Conservation (phyloP, 1,284 basidiomycete species). For the Golubevia pallescens region DNA sequence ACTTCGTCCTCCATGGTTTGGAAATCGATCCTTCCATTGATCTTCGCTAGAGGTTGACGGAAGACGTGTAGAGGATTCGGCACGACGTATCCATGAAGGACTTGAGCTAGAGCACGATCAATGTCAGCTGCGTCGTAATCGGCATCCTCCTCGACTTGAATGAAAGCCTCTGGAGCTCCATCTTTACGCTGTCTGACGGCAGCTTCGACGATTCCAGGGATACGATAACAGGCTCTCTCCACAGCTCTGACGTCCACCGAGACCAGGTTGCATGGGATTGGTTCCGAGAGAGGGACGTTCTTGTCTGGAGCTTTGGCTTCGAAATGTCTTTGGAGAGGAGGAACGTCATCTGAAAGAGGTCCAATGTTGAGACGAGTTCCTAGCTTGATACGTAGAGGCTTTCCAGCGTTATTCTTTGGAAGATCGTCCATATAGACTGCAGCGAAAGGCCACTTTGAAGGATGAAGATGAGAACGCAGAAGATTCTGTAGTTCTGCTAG, state of each 20-base stretch:
- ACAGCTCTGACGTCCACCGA: conserved; percentile 60
- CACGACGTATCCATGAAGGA: conserved; percentile 62
- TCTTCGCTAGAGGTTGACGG: conserved; percentile 59
- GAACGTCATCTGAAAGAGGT: conserved; percentile 59
- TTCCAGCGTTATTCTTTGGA: conserved; percentile 63
- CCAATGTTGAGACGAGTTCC: conserved; percentile 59
- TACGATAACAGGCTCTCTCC: conserved; percentile 63
- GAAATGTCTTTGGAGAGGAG: conserved; percentile 61
- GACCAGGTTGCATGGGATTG: conserved; percentile 60
- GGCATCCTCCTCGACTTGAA: conserved; percentile 62
- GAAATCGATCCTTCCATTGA: conserved; percentile 59
- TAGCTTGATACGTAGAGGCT: conserved; percentile 64
- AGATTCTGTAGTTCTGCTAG: conserved; percentile 61
- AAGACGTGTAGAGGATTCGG: conserved; percentile 65
- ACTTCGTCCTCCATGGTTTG: conserved; percentile 63
- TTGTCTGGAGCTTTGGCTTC: conserved; percentile 60
- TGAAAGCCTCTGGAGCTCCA: conserved; percentile 60
- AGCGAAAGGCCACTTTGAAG: conserved; percentile 63
- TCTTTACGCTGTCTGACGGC: conserved; percentile 60
- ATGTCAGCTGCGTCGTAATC: conserved; percentile 63
- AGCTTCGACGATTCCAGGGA: conserved; percentile 60
- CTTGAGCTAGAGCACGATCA: conserved; percentile 60
- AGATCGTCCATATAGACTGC: conserved; percentile 64
- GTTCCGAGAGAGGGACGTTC: conserved; percentile 55
- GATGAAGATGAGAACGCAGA: conserved; percentile 58